phyloP scores from a whole-genome alignment of 495 filamentous ascomycete species.

The Talaromyces thailandensis region DNA sequence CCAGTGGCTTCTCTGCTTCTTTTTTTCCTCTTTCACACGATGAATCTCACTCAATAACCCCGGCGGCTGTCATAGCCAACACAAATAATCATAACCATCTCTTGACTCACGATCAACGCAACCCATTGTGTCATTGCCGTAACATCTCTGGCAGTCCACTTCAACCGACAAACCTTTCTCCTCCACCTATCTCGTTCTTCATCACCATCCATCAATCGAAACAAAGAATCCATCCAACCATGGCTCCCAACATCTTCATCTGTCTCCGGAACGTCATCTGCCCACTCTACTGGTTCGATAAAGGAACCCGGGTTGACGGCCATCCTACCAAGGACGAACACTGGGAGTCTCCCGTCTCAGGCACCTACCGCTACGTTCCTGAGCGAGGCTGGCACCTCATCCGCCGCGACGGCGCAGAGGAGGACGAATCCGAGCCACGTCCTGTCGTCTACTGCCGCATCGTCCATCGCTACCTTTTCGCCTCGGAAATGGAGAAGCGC shows the following conservation, averaged over 20 bases:
- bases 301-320: constrained; percentile 27
- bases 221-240: constrained; percentile 8
- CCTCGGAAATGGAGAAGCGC: constrained; percentile 32
- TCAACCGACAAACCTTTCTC: background rate
- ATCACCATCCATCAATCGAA: background rate
- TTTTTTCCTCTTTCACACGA: background rate
- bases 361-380: constrained; percentile 36
- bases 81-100: background rate
- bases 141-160: background rate
- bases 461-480: constrained; percentile 38
- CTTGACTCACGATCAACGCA: background rate
- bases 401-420: constrained; percentile 24
- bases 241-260: constrained; percentile 40
- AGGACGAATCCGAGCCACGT: constrained; percentile 29
- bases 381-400: constrained; percentile 37
- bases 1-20: constrained; percentile 6
- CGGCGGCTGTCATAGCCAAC: constrained; percentile 4
- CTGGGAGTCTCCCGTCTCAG: constrained; percentile 36
- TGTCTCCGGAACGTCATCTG: constrained; percentile 33
- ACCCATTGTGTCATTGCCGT: background rate
- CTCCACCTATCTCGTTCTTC: constrained; percentile 5
- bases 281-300: constrained; percentile 37
- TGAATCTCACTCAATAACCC: constrained; percentile 4
- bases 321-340: constrained; percentile 31
- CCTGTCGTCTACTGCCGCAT: constrained; percentile 39